Conservation (phyloP, 306 rosid species). For the Vigna unguiculata region DNA sequence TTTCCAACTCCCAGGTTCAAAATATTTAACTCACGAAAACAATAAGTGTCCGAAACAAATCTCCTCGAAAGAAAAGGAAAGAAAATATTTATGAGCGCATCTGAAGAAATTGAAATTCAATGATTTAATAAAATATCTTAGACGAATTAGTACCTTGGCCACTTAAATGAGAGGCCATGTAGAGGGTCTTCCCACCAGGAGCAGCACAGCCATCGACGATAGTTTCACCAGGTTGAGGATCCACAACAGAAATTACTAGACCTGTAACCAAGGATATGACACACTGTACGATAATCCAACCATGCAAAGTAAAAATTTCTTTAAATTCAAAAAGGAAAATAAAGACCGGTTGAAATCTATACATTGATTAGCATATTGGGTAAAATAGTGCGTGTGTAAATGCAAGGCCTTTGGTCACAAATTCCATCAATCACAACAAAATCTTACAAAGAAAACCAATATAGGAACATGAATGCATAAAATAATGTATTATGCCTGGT, state of each 20-base stretch:
- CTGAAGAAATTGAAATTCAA: conserved; percentile 21
- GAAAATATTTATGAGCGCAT: background rate
- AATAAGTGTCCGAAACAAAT: background rate
- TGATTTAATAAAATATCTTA: background rate
- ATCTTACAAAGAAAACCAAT: conserved; percentile 21
- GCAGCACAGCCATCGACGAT: conserved; percentile 93
- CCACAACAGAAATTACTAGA: conserved; percentile 71
- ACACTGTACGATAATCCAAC: conserved; percentile 22
- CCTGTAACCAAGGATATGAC: conserved; percentile 61
- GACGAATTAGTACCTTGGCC: conserved; percentile 70
- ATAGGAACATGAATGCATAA: conserved; percentile 19
- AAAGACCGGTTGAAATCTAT: conserved; percentile 1
- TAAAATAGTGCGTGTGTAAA: background rate
- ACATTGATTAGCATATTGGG: conserved; percentile 14
- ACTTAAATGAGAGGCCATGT: conserved; percentile 78
- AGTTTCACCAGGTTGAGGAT: conserved; percentile 83
- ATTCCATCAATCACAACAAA: conserved; percentile 27
- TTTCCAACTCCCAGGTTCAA: conserved; percentile 2
- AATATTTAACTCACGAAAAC: conserved; percentile 6
- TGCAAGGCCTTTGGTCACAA: conserved; percentile 6
- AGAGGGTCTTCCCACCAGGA: conserved; percentile 92
- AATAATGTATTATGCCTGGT: background rate
- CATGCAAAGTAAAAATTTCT: conserved; percentile 8
- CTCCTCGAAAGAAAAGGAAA: background rate
- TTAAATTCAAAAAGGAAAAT: conserved; percentile 18